Evolutionary conservation across 73 alveolate genomes (phyloP).

Genomic region (Tetrahymena elliotti): DNA sequence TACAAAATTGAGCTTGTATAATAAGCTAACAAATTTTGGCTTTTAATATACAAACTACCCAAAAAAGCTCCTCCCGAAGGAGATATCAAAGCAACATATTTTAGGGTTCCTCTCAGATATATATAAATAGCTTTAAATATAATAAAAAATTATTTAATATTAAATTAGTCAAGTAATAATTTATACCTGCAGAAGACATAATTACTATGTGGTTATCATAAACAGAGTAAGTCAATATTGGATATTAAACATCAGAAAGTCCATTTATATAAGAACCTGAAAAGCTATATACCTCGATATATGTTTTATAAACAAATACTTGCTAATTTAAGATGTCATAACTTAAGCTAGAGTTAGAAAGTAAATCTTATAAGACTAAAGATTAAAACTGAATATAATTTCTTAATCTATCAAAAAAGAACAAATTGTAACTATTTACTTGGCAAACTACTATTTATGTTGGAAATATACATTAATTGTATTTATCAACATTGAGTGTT

Average conservation of each 20-base stretch:
- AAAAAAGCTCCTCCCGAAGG: background rate
- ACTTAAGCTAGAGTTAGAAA: background rate
- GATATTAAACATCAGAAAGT: background rate
- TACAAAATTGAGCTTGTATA: background rate
- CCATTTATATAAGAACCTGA: background rate
- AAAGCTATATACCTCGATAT: background rate
- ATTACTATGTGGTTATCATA: background rate
- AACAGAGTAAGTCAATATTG: background rate
- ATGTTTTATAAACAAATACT: background rate
- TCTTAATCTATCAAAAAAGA: background rate
- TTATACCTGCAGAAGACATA: background rate
- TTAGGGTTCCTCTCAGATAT: background rate
- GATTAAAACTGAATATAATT: background rate
- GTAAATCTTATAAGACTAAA: background rate
- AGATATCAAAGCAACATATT: background rate
- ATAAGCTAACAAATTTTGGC: background rate
- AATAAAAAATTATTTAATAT: background rate
- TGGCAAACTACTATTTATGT: background rate
- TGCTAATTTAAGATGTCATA: background rate
- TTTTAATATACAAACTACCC: background rate
- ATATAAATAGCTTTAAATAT: background rate
- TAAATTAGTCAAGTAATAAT: too few species aligned
- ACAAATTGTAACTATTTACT: background rate
- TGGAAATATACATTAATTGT: background rate
- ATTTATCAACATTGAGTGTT: background rate